Evolutionary conservation across 257 asterid species (phyloP).

Genomic region (Solanum sparsipilum): DNA sequence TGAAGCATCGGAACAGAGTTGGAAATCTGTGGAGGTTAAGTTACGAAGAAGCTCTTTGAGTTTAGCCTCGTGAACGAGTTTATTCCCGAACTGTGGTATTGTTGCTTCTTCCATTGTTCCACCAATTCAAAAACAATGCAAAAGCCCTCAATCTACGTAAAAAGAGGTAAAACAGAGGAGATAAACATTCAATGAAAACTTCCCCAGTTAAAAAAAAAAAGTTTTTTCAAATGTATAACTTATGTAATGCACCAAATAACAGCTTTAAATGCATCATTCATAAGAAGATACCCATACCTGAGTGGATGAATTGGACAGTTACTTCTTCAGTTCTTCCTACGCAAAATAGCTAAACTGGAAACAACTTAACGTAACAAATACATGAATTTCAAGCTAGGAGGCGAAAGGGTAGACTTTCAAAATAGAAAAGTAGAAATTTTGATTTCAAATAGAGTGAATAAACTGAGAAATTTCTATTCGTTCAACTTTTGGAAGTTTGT

Average conservation of each 20-base stretch:
- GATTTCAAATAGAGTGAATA: neutral
- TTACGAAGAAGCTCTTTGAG: constrained; percentile 72
- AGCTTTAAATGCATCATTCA: neutral
- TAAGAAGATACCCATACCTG: neutral
- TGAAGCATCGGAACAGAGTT: constrained; percentile 47
- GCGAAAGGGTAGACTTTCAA: neutral
- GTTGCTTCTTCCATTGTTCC: neutral
- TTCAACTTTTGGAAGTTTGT: neutral
- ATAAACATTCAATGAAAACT: neutral
- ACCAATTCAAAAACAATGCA: neutral
- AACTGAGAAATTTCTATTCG: neutral
- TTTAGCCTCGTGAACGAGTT: constrained; percentile 45
- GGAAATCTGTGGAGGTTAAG: constrained; percentile 46
- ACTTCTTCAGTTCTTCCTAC: neutral
- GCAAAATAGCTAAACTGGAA: neutral
- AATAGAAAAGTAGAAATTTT: neutral
- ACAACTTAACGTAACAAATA: neutral
- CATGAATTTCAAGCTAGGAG: neutral
- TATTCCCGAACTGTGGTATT: constrained; percentile 4
- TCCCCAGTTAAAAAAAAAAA: neutral
- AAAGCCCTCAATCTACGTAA: neutral
- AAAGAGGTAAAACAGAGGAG: neutral
- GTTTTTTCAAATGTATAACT: neutral
- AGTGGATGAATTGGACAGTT: neutral
- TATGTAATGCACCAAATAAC: neutral